Conservation (phyloP, 305 asterid species). For the Solanum hybrid region DNA sequence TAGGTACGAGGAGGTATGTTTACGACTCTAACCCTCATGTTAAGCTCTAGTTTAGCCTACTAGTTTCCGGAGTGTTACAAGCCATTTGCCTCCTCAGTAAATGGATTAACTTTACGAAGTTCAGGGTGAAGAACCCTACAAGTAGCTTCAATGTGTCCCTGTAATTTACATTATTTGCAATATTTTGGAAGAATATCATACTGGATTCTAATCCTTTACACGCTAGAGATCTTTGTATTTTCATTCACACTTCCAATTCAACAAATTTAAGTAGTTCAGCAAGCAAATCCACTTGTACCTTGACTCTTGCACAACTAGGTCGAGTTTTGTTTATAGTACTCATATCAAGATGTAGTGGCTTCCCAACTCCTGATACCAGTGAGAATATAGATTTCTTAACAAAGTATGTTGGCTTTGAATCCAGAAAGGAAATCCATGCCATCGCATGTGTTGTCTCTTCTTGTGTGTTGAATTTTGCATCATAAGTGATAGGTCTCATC, state of each 20-base stretch:
- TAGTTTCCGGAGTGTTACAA: no score
- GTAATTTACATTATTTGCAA: not conserved
- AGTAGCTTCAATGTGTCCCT: not conserved
- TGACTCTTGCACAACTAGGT: not conserved
- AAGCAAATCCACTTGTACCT: not conserved
- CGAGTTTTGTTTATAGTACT: not conserved
- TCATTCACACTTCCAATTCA: not conserved
- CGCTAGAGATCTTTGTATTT: not conserved
- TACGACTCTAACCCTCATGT: no score
- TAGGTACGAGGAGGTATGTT: no score
- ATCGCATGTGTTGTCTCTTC: not conserved
- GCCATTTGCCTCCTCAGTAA: not conserved
- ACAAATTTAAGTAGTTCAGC: not conserved
- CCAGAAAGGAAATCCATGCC: not conserved
- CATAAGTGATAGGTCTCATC: not conserved
- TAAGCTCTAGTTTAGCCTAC: no score
- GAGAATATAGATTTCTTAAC: not conserved
- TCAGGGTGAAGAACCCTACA: not conserved
- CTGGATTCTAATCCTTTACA: not conserved
- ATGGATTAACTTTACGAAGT: not conserved
- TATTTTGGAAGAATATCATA: not conserved
- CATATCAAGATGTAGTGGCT: not conserved
- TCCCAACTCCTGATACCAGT: not conserved
- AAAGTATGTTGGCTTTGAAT: not conserved
- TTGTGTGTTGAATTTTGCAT: not conserved